These are phyloP conservation scores for Voacanga thouarsii DNA, from an alignment of 257 asterid genomes.

Conservation along the genomic window DNA sequence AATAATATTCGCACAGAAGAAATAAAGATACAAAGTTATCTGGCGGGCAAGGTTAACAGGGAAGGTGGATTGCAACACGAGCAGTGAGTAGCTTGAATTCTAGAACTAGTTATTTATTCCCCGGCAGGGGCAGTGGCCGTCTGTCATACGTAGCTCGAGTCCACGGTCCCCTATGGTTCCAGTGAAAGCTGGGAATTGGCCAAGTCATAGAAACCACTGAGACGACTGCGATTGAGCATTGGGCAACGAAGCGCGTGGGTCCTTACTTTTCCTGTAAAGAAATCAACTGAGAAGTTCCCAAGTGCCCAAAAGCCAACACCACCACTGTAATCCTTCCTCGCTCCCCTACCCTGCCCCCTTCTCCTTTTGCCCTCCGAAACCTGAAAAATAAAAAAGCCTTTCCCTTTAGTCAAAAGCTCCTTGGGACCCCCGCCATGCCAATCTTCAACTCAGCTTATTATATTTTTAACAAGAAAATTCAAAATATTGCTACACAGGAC, in stretches of 20 bases:
- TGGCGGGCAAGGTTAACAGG: too few relatives aligned
- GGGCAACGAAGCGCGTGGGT: not conserved
- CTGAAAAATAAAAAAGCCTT: conserved; percentile 20
- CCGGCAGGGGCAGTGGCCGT: not conserved
- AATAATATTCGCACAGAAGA: too few relatives aligned
- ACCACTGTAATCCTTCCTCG: conserved; percentile 28
- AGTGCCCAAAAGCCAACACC: not conserved
- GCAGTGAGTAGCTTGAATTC: too few relatives aligned
- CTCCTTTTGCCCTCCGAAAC: conserved; percentile 17
- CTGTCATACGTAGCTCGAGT: not conserved
- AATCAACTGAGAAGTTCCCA: not conserved
- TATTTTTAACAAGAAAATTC: conserved; percentile 9
- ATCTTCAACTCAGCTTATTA: conserved; percentile 38
- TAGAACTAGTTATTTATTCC: not conserved
- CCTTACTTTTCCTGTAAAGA: not conserved
- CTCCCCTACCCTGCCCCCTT: conserved; percentile 25
- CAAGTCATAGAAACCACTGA: not conserved
- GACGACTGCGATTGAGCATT: not conserved
- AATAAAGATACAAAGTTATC: too few relatives aligned
- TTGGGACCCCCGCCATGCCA: conserved; percentile 33
- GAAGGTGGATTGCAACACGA: too few relatives aligned
- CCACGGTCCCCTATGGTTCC: not conserved
- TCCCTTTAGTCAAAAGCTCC: conserved; percentile 53
- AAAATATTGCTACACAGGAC: conserved; percentile 9
- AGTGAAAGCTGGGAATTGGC: not conserved